Base-by-base conservation (phyloP, 164 flowering plant genomes). In the Umbilicus rupestris region DNA sequence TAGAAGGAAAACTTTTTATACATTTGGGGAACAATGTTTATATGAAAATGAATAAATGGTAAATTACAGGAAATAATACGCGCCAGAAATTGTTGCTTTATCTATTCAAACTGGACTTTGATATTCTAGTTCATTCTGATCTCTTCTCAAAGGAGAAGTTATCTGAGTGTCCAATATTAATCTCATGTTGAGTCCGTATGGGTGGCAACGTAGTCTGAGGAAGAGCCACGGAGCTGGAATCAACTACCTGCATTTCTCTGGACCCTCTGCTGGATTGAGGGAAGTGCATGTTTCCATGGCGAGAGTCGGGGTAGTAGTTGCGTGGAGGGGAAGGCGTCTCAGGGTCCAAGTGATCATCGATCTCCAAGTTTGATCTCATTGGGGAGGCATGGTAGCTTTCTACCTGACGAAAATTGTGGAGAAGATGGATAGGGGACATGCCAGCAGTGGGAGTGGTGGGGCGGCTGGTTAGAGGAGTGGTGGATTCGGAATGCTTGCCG, bases 351-450 rank as follows among this genome's bases (percentile, higher is more conserved):
- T 62, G 70, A 29, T 74, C 78, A 57, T 72, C 76, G 44, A 29
- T 62, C 3, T 77, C 75, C 12, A 24, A 29, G 57, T 73, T 64
- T 17, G 77, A 70, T 11, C 7, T 7, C 35, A 67, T 44, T 0
- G 83, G 82, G 17, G 83, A 77, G 0, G 26, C 24, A 2, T 69
- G 74, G 22, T 20, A 55, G 55, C 71, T 66, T n/a, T 78, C 76
- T 10, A 30, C 24, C 9, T 71, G 63, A 5, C 39, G 68, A 70
- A 70, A 64, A 42, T 69, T 71, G 63, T 72, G 80, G 35, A 82
- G 66, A 9, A 84, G 81, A 49, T 80, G 81, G 3, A 75, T 73
- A 0, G 85, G 88, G 3, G 88, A 84, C 77, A 72, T 68, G 64
- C 79, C 78, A 52, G 74, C 77, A 0, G 69, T 20, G 15, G 88